phyloP scores from a whole-genome alignment of 2,329 filamentous ascomycete genomes.

The Pseudomassariella vexata region DNA sequence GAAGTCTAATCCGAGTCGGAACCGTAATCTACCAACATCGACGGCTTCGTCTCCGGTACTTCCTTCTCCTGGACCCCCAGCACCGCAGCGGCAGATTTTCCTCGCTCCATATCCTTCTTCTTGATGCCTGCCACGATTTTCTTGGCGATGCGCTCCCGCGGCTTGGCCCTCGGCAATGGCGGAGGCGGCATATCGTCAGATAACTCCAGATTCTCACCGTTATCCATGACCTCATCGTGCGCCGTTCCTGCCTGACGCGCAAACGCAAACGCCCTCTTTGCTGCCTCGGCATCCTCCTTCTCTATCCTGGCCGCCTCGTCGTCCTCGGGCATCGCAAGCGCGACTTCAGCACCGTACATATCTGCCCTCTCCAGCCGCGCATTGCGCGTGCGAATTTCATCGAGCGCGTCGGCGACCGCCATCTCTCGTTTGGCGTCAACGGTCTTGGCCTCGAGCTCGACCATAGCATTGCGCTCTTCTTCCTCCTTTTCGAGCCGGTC shows the following conservation, averaged over 20 bases:
- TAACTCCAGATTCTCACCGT: slow-evolving; percentile 17
- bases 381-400: slow-evolving; percentile 90
- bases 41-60: slow-evolving; percentile 3
- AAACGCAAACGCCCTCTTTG: slow-evolving; percentile 68
- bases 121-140: slow-evolving; percentile 84
- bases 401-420: slow-evolving; percentile 90
- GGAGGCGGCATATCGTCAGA: slow-evolving; percentile 45
- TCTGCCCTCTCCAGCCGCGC: slow-evolving; percentile 75
- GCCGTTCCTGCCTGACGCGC: slow-evolving; percentile 47
- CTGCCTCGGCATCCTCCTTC: slow-evolving; percentile 76
- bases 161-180: slow-evolving; percentile 64
- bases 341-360: slow-evolving; percentile 59
- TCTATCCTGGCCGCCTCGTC: slow-evolving; percentile 62
- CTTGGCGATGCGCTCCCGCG: slow-evolving; percentile 61
- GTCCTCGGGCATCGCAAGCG: slow-evolving; percentile 46
- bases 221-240: slow-evolving; percentile 40
- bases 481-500: slow-evolving; percentile 77
- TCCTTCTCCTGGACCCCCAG: slow-evolving; percentile 30
- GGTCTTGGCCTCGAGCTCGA: slow-evolving; percentile 89
- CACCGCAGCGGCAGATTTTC: slow-evolving; percentile 33
- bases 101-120: slow-evolving; percentile 50
- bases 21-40: slow-evolving; percentile 1
- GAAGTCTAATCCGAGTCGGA: slow-evolving; percentile 12
- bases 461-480: slow-evolving; percentile 86
- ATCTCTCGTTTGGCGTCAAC: slow-evolving; percentile 90